Base-by-base conservation (phyloP, 805 yeast species). In the Zygosaccharomyces gambellarensis region DNA sequence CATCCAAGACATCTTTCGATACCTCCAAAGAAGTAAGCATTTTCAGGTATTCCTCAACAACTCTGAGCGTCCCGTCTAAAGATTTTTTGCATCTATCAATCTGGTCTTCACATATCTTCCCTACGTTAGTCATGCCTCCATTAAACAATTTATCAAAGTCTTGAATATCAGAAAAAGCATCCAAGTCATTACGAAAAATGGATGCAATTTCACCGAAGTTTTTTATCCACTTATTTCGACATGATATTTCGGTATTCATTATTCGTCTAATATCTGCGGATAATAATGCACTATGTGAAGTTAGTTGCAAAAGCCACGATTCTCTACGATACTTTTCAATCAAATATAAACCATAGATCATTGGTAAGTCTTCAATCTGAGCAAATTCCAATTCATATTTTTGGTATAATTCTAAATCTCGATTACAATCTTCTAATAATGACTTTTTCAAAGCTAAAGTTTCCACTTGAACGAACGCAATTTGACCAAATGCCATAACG, bases 271-370 rank as follows among this genome's bases (percentile, higher is more conserved):
- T 70, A 46, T 78, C 81, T 56, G 83, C 90, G 25, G 81, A 72
- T 0, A 81, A 66, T 45, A 73, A 75, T 29, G 59, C 44, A 1
- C 62, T 54, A 14, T 60, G 50, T 10, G 45, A 27, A 32, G 62
- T 58, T n/a, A 68, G 47, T 32, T 65, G 57, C 11, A 49, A 28
- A 22, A 48, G 34, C 86, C 89, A 83, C 55, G 78, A 79, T 42
- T 70, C 68, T 55, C 85, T 78, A 45, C 88, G 71, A 45, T 83
- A 68, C 40, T 70, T 73, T 54, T 86, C 90, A 42, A 85, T 74
- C 2, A 84, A 53, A 64, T 80, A 76, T n/a, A 84, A 70, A 1
- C 94, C 94, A 62, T 85, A 84, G 1, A 85, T 65, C 10, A 85
- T 61, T 0, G 95, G 95, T 25, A 87, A 61, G 61, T 87, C 94